Conservation (phyloP, 441 rosid species). For the Arabidopsis lyrata region DNA sequence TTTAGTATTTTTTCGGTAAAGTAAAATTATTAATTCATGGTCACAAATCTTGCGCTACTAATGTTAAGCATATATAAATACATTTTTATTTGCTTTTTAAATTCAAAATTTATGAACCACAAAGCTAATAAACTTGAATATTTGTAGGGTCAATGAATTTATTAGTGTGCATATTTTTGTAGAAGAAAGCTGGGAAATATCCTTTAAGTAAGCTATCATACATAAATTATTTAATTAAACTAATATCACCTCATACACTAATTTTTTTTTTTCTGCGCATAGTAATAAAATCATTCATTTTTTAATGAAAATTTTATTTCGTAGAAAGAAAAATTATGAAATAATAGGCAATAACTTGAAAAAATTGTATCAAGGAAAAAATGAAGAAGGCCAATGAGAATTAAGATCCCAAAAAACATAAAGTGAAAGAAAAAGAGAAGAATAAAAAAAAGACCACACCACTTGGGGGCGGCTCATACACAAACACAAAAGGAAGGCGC, state of each 20-base stretch:
- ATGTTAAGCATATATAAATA: not conserved
- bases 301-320: too few species aligned
- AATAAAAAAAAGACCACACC: not conserved
- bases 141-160: not conserved
- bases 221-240: too few species aligned
- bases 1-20: not conserved
- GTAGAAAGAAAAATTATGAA: too few species aligned
- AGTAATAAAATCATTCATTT: too few species aligned
- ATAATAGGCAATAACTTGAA: not conserved
- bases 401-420: not conserved
- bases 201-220: too few species aligned
- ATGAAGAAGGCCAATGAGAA: not conserved
- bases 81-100: not conserved
- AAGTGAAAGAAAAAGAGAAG: not conserved
- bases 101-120: not conserved
- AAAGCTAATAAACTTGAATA: not conserved
- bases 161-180: not conserved
- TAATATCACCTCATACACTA: too few species aligned
- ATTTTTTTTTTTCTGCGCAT: too few species aligned
- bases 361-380: too few species aligned
- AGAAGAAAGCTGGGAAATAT: not conserved
- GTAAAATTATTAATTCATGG: not conserved
- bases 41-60: not conserved
- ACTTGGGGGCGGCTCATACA: constrained; percentile 37
- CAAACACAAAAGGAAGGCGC: constrained; percentile 48